A percentile compares a stretch with the other conserved stretches of the same genome.
Evolutionary conservation across 164 flowering plant genomes (phyloP).

Genomic region (Tetrastigma voinierianum): DNA sequence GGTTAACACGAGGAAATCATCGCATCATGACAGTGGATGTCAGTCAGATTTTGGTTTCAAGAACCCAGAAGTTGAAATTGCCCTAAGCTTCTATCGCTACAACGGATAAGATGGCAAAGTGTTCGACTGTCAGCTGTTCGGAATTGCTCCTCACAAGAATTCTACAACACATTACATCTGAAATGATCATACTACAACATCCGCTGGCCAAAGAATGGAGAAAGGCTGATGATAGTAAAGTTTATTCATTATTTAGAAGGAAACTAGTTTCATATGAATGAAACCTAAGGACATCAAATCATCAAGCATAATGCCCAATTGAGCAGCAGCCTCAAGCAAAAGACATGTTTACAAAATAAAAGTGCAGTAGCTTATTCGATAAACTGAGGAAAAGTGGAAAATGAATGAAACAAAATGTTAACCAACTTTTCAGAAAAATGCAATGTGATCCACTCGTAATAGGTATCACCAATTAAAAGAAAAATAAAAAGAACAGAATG

Average conservation of each 20-base stretch:
- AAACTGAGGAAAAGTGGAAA: not conserved
- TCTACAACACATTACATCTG: too few species aligned
- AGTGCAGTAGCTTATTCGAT: not conserved
- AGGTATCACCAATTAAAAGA: not conserved
- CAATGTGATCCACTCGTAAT: not conserved
- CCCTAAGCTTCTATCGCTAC: too few species aligned
- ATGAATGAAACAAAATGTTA: not conserved
- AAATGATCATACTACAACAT: too few species aligned
- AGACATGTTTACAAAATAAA: not conserved
- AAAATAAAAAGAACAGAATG: not conserved
- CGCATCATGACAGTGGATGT: not conserved
- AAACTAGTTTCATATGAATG: not conserved
- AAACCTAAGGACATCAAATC: not conserved
- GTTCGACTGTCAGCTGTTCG: too few species aligned
- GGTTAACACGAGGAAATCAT: not conserved
- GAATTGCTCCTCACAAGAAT: too few species aligned
- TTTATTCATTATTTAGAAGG: not conserved
- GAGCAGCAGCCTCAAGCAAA: not conserved
- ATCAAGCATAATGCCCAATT: not conserved
- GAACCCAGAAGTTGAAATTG: not conserved
- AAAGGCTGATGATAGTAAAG: not conserved
- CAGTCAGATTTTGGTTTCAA: not conserved
- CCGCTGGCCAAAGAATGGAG: too few species aligned
- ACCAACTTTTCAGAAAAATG: not conserved
- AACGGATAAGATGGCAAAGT: too few species aligned